These are phyloP conservation scores for Zoysia matrella DNA, from an alignment of 202 grass and related monocot species.

Conservation along the genomic window DNA sequence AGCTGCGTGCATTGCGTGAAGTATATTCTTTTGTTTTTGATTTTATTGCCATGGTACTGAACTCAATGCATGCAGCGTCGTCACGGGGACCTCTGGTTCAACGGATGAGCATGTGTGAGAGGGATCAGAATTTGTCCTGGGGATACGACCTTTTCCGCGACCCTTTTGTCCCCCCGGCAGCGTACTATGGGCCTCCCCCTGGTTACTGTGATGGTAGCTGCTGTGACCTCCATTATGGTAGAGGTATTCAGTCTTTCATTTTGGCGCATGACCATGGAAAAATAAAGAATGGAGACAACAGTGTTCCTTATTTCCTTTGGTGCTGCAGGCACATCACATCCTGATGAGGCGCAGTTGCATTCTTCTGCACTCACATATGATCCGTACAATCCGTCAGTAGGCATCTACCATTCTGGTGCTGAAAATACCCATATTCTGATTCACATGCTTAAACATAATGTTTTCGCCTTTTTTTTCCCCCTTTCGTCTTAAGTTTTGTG, in stretches of 20 bases:
- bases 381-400: slow-evolving; percentile 67
- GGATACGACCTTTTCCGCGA: slow-evolving; percentile 70
- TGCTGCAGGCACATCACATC: slow-evolving; percentile 71
- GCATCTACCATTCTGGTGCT: slow-evolving; percentile 78
- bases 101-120: slow-evolving; percentile 75
- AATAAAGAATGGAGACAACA: neutral
- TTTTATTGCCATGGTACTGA: slow-evolving; percentile 26
- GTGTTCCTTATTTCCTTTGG: slow-evolving; percentile 50
- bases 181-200: slow-evolving; percentile 58
- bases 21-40: neutral
- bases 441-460: neutral
- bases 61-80: slow-evolving; percentile 32
- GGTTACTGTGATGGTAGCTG: slow-evolving; percentile 59
- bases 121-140: slow-evolving; percentile 76
- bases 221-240: slow-evolving; percentile 62
- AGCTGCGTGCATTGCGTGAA: neutral
- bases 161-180: slow-evolving; percentile 53
- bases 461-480: neutral
- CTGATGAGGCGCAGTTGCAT: slow-evolving; percentile 70
- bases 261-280: slow-evolving; percentile 34
- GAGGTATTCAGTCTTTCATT: slow-evolving; percentile 54
- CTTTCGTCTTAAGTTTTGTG: slow-evolving; percentile 17
- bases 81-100: slow-evolving; percentile 35
- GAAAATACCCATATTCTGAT: slow-evolving; percentile 39
- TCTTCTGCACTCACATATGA: slow-evolving; percentile 65